Evolutionary conservation across 148 eudicot species (phyloP), one percentile per base, ranked within the genome.

Genomic region (Camellia japonica): DNA sequence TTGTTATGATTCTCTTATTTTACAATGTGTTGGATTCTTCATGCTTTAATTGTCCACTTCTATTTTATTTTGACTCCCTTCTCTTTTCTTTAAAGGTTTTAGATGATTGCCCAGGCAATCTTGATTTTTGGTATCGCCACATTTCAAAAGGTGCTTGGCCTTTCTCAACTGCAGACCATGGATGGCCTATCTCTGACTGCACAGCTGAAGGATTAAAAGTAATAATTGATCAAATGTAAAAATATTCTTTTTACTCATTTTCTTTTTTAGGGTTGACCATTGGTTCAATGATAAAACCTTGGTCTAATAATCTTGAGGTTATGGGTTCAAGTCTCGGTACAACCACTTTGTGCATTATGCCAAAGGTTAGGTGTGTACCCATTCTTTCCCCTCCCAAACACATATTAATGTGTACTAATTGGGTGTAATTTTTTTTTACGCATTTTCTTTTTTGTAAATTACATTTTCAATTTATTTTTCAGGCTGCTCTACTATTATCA

Each of bases 61-160:
- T 51, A 16, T 14, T 74, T 23, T 67, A 67, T 80, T 78, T 75
- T 78, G 66, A 63, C 66, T 78, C 74, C 80, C 64, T 30, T 30
- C 38, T 30, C 38, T 30, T 30, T 79, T 44, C 14, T 76, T 64
- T 81, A 79, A 84, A 96, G 99, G 99, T 96, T 71, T 68, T 75
- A 84, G 94, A 91, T 12, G 95, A 96, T 82, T 93, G 99, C 82
- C 85, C 91, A 14, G 99, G 99, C 59, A 86, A 96, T 89, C 97
- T 93, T 63, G 79, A 81, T 85, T 79, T 60, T 72, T 96, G 95
- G 97, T 91, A 93, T 74, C 97, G 99, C 82, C 99, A 96, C 87
- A 93, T 96, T 67, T 96, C 99, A 70, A 96, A 96, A 91, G 99
- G 99, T 78, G 99, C 99, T 82, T 96, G 99, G 99, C 98, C 99